Base-by-base conservation (phyloP, 768 basidiomycete genomes). In the Xerocomellus amylosporus region DNA sequence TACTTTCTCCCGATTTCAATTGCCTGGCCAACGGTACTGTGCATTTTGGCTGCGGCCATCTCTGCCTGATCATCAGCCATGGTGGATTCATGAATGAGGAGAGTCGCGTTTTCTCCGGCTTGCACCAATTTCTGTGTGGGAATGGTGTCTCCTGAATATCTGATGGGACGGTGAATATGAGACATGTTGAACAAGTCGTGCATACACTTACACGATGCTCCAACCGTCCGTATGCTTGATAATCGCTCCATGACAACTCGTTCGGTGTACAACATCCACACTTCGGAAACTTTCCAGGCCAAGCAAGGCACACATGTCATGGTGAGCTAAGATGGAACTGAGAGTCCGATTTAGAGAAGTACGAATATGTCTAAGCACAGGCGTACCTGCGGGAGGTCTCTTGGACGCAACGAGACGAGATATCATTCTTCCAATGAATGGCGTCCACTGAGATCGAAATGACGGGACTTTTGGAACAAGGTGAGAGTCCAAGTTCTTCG, bases 81-180 rank as follows among this genome's bases (percentile, higher is more conserved):
- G 4, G 93, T 93, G 0, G 95, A 91, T 68, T 98, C 96, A 63
- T 98, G 96, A 31, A 98, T 93, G 39, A 98, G 76, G 2, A 98
- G 73, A 0, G 93, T 93, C 0, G 88, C 87, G 50, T 73, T 70
- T 55, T 75, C 63, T 0, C 90, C 95, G 0, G 82, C 84, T 41
- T 75, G 66, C 22, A 87, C 82, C 5, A 98, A 75, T 26, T 75
- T 76, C 12, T 86, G 74, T 9, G 86, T 82, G 0, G 96, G 94
- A 65, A 80, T 77, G 1, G 95, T 98, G 68, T 98, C 96, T 6
- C 87, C 95, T 4, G 96, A 98, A 65, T 90, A 98, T 20, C 94
- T 96, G 58, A 34, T 37, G 8, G 40, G 17, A 57, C 6, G 30
- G 26, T 58, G 46, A 57, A 26, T 30, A 26, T 8, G 8, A 26